Percentiles rank a stretch among this genome's conserved stretches.
These are phyloP conservation scores for Anthostomella pinea DNA, from an alignment of 2,329 filamentous ascomycete genomes.

Conservation along the genomic window DNA sequence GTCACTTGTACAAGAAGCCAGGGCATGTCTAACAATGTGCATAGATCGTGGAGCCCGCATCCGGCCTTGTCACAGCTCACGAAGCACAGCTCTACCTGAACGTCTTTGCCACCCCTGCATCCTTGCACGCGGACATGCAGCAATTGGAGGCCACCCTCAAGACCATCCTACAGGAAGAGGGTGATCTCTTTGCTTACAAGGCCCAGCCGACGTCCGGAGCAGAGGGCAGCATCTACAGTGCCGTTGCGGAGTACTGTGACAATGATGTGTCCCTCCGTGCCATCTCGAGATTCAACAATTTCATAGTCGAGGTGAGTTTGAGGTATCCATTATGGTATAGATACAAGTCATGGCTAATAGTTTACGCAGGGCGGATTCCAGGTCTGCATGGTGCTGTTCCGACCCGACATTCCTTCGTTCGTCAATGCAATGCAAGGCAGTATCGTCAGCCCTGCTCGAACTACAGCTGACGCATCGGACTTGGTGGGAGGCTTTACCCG, in stretches of 20 bases:
- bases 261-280: constrained; percentile 41
- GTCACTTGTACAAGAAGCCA: not conserved
- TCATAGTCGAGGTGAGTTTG: constrained; percentile 35
- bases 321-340: not conserved
- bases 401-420: constrained; percentile 27
- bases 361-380: constrained; percentile 24
- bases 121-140: constrained; percentile 16
- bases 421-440: constrained; percentile 13
- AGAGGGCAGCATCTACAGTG: constrained; percentile 43
- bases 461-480: constrained; percentile 21
- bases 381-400: constrained; percentile 28
- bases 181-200: constrained; percentile 52
- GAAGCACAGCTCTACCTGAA: constrained; percentile 56
- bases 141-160: constrained; percentile 39
- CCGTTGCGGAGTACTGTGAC: constrained; percentile 54
- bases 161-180: constrained; percentile 43
- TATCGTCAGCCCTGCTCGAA: constrained; percentile 20
- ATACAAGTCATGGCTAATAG: constrained; percentile 5
- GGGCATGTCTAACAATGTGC: constrained; percentile 6
- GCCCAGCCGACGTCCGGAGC: constrained; percentile 34
- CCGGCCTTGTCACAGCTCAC: constrained; percentile 38
- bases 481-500: constrained; percentile 25
- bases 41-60: constrained; percentile 30
- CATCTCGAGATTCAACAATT: constrained; percentile 39
- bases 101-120: constrained; percentile 35